These are phyloP conservation scores for Suillus luteus DNA, from an alignment of 768 basidiomycete genomes.

Conservation along the genomic window DNA sequence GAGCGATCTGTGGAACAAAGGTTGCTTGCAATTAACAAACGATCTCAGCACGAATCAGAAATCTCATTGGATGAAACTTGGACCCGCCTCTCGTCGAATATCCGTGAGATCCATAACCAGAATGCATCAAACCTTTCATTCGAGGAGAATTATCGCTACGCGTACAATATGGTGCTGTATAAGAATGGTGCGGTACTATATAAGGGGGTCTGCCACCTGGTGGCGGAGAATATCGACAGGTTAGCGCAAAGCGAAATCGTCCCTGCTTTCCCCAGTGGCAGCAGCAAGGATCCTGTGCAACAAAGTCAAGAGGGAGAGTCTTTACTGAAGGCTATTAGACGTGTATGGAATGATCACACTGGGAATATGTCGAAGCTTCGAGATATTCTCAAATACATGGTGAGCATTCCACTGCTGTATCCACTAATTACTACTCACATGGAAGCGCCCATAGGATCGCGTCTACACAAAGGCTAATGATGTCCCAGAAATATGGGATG, in stretches of 20 bases:
- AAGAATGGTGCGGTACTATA: constrained; percentile 87
- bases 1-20: constrained; percentile 17
- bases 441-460: constrained; percentile 66
- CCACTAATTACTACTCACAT: constrained; percentile 21
- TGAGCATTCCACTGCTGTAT: constrained; percentile 37
- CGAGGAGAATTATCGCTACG: constrained; percentile 93
- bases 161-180: constrained; percentile 91
- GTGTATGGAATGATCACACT: constrained; percentile 93
- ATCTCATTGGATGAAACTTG: constrained; percentile 85
- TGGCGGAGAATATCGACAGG: constrained; percentile 79
- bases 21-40: constrained; percentile 8
- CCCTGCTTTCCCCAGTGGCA: constrained; percentile 80
- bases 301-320: constrained; percentile 82
- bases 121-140: constrained; percentile 87
- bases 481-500: constrained; percentile 79
- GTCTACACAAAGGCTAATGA: constrained; percentile 76
- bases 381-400: constrained; percentile 96
- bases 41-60: constrained; percentile 64
- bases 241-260: constrained; percentile 77
- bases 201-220: constrained; percentile 76
- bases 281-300: constrained; percentile 66
- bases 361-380: constrained; percentile 86
- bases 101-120: constrained; percentile 93
- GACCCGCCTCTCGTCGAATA: constrained; percentile 78
- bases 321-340: constrained; percentile 78